Base-by-base conservation (phyloP, 192 early-diverging fungal species). In the Gamsiella multidivaricata region DNA sequence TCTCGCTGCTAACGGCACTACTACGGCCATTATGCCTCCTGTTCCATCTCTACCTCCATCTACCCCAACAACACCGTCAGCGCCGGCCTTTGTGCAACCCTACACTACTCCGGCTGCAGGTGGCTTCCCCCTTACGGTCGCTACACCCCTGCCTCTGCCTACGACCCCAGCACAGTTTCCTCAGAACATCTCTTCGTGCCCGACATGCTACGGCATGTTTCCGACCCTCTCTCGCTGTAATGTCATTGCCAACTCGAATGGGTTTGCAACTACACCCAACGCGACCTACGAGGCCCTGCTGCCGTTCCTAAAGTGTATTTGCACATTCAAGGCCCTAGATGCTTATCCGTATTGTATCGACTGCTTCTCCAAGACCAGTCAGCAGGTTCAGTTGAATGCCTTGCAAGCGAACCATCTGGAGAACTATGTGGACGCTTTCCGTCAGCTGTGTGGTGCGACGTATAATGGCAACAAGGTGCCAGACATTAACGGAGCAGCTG, bases 311-410 rank as follows among this genome's bases (percentile, higher is more conserved):
- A 68, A 69, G 41, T 78, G 66, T 26, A 69, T 78, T 36, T 78
- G 66, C 23, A 69, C 65, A 2, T 69, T 22, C 61, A 78, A 64
- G 46, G 65, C 61, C 26, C 50, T 78, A 45, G 65, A 78, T 18
- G 39, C 65, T 22, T 78, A 78, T 22, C 73, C 73, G 14, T 67
- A 78, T 33, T 67, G 73, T 36, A 42, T 78, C 29, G 73, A 76
- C 25, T 76, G 73, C 32, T 76, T 76, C 26, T 11, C 56, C 12
- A 76, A 67, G 53, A 76, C 74, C 5, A 65, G 64, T 20, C 74
- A 78, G 20, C 22, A 47, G 20, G 32, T 36, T 1, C 66, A 78
- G 22, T 45, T 69, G 12, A 78, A 78, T 36, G 74, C 69, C 0
- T 47, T 69, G 18, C 66, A 69, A 28, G 74, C 74, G 10, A 68